Evolutionary conservation across 495 filamentous ascomycete genomes (phyloP).

Genomic region (Chaetomium tenue): DNA sequence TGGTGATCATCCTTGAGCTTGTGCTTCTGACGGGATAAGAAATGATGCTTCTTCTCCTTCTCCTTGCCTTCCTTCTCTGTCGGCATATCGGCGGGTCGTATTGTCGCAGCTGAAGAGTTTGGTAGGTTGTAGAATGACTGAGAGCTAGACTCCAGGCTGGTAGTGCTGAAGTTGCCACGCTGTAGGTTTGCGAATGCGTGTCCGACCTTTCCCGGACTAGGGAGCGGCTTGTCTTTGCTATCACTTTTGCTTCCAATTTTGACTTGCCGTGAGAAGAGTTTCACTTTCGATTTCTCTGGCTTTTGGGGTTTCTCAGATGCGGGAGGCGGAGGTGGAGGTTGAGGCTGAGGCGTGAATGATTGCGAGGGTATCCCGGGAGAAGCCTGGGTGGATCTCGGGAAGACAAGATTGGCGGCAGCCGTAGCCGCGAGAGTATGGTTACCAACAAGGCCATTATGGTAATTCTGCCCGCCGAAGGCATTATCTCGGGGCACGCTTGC

Average conservation of each 20-base stretch:
- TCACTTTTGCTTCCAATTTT: conserved; percentile 76
- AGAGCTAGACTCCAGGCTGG: conserved; percentile 68
- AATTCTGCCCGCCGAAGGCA: conserved; percentile 52
- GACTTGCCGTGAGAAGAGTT: conserved; percentile 86
- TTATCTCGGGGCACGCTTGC: conserved; percentile 55
- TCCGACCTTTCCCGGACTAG: conserved; percentile 78
- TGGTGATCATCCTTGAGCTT: conserved; percentile 83
- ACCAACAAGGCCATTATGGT: conserved; percentile 68
- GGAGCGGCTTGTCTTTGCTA: conserved; percentile 64
- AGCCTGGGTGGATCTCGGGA: conserved; percentile 60
- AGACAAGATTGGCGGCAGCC: conserved; percentile 82
- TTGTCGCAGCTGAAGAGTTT: conserved; percentile 81
- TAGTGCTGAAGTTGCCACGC: conserved; percentile 72
- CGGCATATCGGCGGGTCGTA: conserved; percentile 52
- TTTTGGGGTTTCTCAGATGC: conserved; percentile 65
- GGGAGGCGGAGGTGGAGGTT: conserved; percentile 36
- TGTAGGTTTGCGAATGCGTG: conserved; percentile 59
- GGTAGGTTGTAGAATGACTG: conserved; percentile 76
- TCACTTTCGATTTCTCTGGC: conserved; percentile 83
- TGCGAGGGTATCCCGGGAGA: conserved; percentile 49
- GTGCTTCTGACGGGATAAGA: conserved; percentile 86
- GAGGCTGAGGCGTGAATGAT: conserved; percentile 30
- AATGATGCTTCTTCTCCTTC: conserved; percentile 75
- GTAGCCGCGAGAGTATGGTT: conserved; percentile 67
- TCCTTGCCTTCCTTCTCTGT: conserved; percentile 45